phyloP scores from a whole-genome alignment of 257 asterid genomes.

The Plantago ovata region DNA sequence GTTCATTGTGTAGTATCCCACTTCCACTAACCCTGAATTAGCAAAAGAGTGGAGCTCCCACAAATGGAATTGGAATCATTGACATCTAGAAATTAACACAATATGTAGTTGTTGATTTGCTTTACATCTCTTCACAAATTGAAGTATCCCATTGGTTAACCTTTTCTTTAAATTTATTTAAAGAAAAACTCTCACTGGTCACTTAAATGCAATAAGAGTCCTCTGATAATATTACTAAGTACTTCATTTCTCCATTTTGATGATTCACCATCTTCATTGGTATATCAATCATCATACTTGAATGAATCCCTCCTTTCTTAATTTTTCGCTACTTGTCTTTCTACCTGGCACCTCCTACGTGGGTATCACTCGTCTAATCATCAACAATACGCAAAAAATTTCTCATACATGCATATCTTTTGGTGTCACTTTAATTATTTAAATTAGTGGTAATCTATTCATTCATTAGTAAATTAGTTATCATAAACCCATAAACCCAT shows the following conservation, averaged over 20 bases:
- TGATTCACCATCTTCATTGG: too few relatives aligned
- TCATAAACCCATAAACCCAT: too few relatives aligned
- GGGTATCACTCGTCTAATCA: neutral
- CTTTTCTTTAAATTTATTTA: too few relatives aligned
- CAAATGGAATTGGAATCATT: constrained; percentile 4
- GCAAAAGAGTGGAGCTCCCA: neutral
- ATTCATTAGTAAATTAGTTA: too few relatives aligned
- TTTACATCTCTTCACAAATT: neutral
- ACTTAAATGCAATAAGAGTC: neutral
- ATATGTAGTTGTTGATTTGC: neutral
- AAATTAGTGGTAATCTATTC: too few relatives aligned
- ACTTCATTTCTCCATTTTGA: neutral
- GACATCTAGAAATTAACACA: neutral
- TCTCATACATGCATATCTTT: neutral
- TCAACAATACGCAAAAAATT: neutral
- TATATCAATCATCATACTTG: too few relatives aligned
- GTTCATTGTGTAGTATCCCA: too few relatives aligned
- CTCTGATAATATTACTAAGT: neutral
- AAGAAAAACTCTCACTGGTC: constrained; percentile 1
- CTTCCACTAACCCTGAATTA: too few relatives aligned
- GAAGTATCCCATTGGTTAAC: too few relatives aligned
- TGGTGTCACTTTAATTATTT: too few relatives aligned
- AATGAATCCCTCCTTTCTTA: too few relatives aligned
- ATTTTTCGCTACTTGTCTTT: too few relatives aligned
- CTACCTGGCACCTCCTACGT: neutral